Evolutionary conservation across 805 yeast species (phyloP), one percentile per base, ranked within the genome.

Genomic region (Candida vartiovaarae): DNA sequence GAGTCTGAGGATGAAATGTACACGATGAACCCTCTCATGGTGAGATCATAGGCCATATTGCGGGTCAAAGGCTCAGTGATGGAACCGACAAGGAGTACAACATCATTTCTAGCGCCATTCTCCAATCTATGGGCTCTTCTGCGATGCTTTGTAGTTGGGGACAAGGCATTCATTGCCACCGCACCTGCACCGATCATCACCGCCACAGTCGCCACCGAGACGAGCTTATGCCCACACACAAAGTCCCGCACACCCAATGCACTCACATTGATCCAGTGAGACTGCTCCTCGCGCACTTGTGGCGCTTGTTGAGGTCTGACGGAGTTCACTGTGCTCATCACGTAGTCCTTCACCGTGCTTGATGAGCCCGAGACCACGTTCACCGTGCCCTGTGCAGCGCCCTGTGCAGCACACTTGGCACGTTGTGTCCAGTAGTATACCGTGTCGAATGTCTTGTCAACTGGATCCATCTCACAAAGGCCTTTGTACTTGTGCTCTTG

Each of bases 1-100:
- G 63, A 56, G 34, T 65, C 65, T 1, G 72, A 59, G 1, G 67
- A 62, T 0, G 95, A 80, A 49, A 87, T 70, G 58, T 82, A 87
- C 3, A 88, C 89, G 30, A 88, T 82, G 57, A 84, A 86, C 1
- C 95, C 95, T 42, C 95, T 68, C 37, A 74, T 73, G 50, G 85
- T 89, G 49, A 87, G 71, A 58, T 87, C 95, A 44, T 75, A 70
- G 1, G 89, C 85, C 29, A 87, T 64, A 41, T 80, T 69, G 45
- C 85, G 71, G 1, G 87, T 78, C 44, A 85, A 64, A 1, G 88
- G 87, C 49, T 84, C 91, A 3, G 77, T 70, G 2, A 90, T 89
- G 2, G 88, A 80, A 1, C 95, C 95, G 4, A 86, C 72, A 4
- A 87, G 65, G 23, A 88, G 65, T 3, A 87, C 76, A 7, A 84